Percentiles rank a stretch among this genome's conserved stretches.
Conservation (phyloP, 805 yeast species). For the Kodamaea leandrae region DNA sequence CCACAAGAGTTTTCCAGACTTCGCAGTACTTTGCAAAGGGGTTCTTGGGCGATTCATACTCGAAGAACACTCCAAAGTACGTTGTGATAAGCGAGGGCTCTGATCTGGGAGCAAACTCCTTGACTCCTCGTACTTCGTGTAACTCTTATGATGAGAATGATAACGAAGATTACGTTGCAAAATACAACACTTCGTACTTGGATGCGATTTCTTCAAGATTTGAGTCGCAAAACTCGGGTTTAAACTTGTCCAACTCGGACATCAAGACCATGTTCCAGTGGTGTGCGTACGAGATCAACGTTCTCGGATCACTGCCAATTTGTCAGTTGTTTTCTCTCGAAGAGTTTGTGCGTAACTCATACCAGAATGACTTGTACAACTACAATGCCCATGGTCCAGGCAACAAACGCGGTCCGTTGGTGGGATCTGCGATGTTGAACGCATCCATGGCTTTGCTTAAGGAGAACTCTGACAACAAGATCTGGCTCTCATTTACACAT, state of each 20-base stretch:
- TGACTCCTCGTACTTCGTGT: conserved; percentile 20
- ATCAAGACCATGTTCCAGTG: conserved; percentile 50
- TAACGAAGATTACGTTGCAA: conserved; percentile 22
- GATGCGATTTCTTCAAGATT: conserved; percentile 54
- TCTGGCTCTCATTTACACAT: conserved; percentile 70
- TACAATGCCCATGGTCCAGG: conserved; percentile 68
- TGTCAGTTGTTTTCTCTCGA: conserved; percentile 66
- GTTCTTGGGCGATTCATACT: conserved; percentile 22
- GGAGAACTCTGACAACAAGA: conserved; percentile 44
- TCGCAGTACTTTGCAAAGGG: conserved; percentile 23
- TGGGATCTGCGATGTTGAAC: conserved; percentile 55
- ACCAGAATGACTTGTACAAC: conserved; percentile 53
- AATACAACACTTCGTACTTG: conserved; percentile 44
- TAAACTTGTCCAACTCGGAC: conserved; percentile 47
- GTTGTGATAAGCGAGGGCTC: conserved; percentile 17
- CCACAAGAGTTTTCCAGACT: conserved; percentile 22
- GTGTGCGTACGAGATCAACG: conserved; percentile 61
- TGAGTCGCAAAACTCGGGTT: conserved; percentile 51
- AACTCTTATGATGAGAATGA: conserved; percentile 32
- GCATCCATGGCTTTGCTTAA: conserved; percentile 47
- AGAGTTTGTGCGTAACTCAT: conserved; percentile 62
- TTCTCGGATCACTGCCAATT: conserved; percentile 7
- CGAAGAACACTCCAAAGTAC: conserved; percentile 7
- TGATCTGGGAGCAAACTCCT: conserved; percentile 22
- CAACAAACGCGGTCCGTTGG: conserved; percentile 49